Base-by-base conservation (phyloP, 2,329 filamentous ascomycete species). In the Diaporthe ilicicola region DNA sequence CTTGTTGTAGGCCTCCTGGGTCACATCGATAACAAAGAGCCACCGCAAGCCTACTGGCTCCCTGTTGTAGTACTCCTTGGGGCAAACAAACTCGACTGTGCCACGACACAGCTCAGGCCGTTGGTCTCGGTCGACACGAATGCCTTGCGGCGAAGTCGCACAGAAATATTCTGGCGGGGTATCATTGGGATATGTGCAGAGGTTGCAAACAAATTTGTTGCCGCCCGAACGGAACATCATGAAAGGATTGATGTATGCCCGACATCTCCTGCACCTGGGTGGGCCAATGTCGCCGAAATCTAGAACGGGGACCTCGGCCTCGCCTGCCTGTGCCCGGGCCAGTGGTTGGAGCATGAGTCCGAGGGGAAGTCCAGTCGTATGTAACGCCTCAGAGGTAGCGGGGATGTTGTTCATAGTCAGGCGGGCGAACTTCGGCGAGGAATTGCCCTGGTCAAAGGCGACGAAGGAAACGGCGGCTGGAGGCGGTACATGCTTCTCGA, bases 1-100 rank as follows among this genome's bases (percentile, higher is more conserved):
- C 79, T 94, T 94, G 79, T 95, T 97, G 74, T 93, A 92, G 1
- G 95, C 91, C 81, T 98, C 95, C 75, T 97, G 94, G 5, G 94
- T 96, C 50, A 97, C 94, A 81, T 99, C 96, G 70, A 99, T 93
- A 74, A 98, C 81, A 81, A 99, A 99, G 13, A 99, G 84, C 89
- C 92, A 97, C 72, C 92, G 91, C 76, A 98, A 81, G 29, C 94
- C 94, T 17, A 96, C 93, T 0, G 96, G 96, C 79, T 97, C 92
- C 81, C 95, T 96, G 29, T 94, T 95, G 94, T 95, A 99, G 83
- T 99, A 99, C 83, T 99, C 96, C 83, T 98, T 98, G 19, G 96
- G 96, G 17, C 99, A 97, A 72, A 96, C 87, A 79, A 97, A 99
- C 79, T 99, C 96, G 55, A 98, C 95, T 0, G 96, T 98, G 46